Evolutionary conservation across 2,329 filamentous ascomycete genomes (phyloP).

Genomic region (Domatiomyces catenatus): DNA sequence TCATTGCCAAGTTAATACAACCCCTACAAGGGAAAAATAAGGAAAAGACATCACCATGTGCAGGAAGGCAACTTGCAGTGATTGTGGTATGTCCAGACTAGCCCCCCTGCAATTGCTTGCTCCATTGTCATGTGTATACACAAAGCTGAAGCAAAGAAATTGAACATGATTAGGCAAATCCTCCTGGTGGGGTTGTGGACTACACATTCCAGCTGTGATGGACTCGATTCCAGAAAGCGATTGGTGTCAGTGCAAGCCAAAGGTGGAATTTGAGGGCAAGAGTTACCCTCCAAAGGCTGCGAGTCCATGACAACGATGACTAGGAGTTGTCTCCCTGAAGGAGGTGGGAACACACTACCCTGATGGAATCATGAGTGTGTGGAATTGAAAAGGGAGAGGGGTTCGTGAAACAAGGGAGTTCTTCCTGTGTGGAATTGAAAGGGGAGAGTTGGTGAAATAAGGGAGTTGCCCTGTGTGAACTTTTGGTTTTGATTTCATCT

Average conservation of each 20-base stretch:
- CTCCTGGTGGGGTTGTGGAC: constrained; percentile 40
- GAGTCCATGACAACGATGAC: not conserved
- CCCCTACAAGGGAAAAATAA: not conserved
- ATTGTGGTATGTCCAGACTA: not conserved
- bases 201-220: constrained; percentile 39
- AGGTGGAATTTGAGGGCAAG: constrained; percentile 36
- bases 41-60: not conserved
- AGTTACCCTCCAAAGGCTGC: constrained; percentile 37
- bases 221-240: constrained; percentile 34
- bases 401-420: no score
- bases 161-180: constrained; percentile 27
- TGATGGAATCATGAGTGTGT: no score
- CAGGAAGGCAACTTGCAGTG: not conserved
- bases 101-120: no score
- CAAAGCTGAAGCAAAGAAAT: not conserved
- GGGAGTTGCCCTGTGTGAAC: no score
- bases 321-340: not conserved
- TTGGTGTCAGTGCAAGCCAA: constrained; percentile 41
- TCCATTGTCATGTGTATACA: no score
- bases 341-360: no score
- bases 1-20: not conserved
- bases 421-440: no score
- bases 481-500: no score
- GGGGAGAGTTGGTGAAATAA: no score
- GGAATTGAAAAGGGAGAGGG: no score